These are phyloP conservation scores for Ophidiomyces ophidiicola DNA, from an alignment of 2,329 filamentous ascomycete species.

Conservation along the genomic window DNA sequence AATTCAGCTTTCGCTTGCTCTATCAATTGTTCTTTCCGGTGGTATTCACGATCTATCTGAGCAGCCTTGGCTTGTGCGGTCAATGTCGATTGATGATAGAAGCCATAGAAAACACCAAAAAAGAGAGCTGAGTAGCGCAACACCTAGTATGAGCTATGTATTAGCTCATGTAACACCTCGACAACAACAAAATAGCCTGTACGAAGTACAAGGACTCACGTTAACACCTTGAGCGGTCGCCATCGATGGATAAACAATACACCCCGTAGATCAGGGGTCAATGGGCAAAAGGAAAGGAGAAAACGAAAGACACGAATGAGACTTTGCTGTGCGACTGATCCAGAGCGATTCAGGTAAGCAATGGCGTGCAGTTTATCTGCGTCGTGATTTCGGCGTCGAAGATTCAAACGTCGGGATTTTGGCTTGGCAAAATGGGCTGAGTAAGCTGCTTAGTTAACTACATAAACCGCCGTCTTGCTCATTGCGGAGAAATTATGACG, in stretches of 20 bases:
- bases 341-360: constrained; percentile 1
- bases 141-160: constrained; percentile 48
- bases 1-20: constrained; percentile 85
- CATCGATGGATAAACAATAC: constrained; percentile 41
- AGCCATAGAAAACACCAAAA: constrained; percentile 85
- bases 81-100: constrained; percentile 82
- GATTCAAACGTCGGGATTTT: constrained; percentile 12
- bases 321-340: constrained; percentile 16
- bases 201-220: constrained; percentile 35
- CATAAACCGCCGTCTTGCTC: background rate
- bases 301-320: constrained; percentile 28
- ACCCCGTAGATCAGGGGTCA: constrained; percentile 28
- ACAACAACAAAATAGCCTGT: too few relatives aligned
- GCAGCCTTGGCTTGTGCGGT: constrained; percentile 56
- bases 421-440: constrained; percentile 3
- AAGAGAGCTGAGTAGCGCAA: constrained; percentile 92
- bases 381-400: constrained; percentile 6
- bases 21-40: constrained; percentile 86
- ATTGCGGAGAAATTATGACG: constrained; percentile 2
- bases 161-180: background rate
- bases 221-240: constrained; percentile 56
- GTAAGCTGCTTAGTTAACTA: constrained; percentile 1
- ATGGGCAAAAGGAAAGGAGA: constrained; percentile 20
- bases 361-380: too few relatives aligned
- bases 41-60: constrained; percentile 67